These are phyloP conservation scores for Sabuloglossum arenarium DNA, from an alignment of 495 filamentous ascomycete species.

Conservation along the genomic window DNA sequence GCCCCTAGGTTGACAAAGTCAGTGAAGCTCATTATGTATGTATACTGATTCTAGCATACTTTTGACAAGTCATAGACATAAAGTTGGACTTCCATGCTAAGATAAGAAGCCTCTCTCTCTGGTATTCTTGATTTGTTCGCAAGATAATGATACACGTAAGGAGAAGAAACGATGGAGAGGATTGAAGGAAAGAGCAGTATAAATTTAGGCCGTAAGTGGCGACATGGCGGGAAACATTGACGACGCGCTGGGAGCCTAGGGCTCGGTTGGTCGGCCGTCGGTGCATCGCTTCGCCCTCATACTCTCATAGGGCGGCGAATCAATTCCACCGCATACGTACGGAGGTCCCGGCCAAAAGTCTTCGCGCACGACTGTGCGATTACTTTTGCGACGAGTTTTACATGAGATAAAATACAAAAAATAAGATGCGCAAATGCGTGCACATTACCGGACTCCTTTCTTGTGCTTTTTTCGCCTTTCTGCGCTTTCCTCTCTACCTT, in stretches of 20 bases:
- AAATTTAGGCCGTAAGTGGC: neutral
- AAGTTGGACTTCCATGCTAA: conserved; percentile 5
- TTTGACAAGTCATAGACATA: conserved; percentile 89
- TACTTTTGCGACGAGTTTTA: no score
- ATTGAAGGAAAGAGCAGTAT: neutral
- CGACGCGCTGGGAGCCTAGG: neutral
- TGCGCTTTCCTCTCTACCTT: conserved; percentile 8
- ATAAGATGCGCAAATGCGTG: no score
- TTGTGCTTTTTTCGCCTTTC: no score
- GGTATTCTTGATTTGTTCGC: neutral
- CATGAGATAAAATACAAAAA: no score
- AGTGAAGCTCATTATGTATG: conserved; percentile 6
- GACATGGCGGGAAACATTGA: neutral
- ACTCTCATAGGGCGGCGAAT: neutral
- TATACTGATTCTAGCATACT: conserved; percentile 19
- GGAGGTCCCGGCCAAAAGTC: no score
- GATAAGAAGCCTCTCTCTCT: neutral
- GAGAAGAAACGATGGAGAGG: neutral
- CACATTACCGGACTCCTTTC: no score
- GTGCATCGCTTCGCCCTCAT: neutral
- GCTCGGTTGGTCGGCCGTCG: neutral
- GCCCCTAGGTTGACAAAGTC: conserved; percentile 13
- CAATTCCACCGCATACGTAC: no score
- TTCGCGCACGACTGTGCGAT: no score
- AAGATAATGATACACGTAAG: neutral